A percentile compares a stretch with the other conserved stretches of the same genome.
These are phyloP conservation scores for Filosporella fistucella DNA, from an alignment of 495 filamentous ascomycete species.

Conservation along the genomic window DNA sequence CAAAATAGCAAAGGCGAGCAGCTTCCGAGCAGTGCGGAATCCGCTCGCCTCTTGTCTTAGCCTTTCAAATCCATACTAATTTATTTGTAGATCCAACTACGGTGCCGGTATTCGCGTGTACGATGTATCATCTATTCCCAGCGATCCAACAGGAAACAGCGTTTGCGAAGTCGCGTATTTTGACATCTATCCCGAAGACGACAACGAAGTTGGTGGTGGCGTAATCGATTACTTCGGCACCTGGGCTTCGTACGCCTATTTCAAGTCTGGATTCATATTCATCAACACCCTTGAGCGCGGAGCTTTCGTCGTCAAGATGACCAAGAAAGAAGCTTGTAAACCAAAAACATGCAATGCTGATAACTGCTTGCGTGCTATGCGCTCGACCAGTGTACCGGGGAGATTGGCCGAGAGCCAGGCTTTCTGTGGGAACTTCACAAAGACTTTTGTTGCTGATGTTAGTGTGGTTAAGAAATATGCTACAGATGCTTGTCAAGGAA, in stretches of 20 bases:
- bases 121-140: constrained; percentile 48
- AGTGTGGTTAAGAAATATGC: background rate
- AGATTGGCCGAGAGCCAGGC: constrained; percentile 6
- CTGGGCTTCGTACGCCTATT: constrained; percentile 33
- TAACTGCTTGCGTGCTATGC: constrained; percentile 6
- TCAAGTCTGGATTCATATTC: constrained; percentile 33
- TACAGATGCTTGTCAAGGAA: background rate
- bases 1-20: too few relatives aligned
- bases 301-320: constrained; percentile 27
- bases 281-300: constrained; percentile 36
- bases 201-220: constrained; percentile 4
- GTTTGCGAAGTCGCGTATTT: constrained; percentile 12
- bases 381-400: constrained; percentile 1
- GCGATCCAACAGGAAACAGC: constrained; percentile 38
- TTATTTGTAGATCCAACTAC: too few relatives aligned
- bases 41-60: too few relatives aligned
- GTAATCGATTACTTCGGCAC: constrained; percentile 30
- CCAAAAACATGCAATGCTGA: constrained; percentile 10
- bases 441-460: constrained; percentile 9
- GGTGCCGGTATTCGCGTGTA: constrained; percentile 51
- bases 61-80: too few relatives aligned
- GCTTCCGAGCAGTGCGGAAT: too few relatives aligned
- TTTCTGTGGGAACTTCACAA: constrained; percentile 9
- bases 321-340: background rate
- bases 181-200: constrained; percentile 14